These are phyloP conservation scores for Pseudocercospora eumusae DNA, from an alignment of 2,329 filamentous ascomycete species.

Conservation along the genomic window DNA sequence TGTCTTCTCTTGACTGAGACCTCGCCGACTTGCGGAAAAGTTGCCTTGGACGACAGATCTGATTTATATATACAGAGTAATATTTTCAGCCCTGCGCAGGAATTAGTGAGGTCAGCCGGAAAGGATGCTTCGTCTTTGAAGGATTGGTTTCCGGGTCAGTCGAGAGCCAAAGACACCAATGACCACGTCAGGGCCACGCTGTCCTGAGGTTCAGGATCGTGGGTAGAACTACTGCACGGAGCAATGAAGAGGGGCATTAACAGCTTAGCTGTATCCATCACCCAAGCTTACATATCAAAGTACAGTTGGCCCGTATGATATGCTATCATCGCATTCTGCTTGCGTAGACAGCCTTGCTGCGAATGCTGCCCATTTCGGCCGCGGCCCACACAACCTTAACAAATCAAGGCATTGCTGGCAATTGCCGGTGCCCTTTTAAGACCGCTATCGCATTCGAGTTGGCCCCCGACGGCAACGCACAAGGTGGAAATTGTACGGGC, in stretches of 20 bases:
- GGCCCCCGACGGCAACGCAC: too few relatives aligned
- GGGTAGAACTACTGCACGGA: not conserved
- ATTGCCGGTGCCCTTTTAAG: too few relatives aligned
- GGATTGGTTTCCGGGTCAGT: not conserved
- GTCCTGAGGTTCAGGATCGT: not conserved
- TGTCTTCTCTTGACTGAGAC: not conserved
- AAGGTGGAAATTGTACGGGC: too few relatives aligned
- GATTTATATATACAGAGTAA: not conserved
- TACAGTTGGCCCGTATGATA: not conserved
- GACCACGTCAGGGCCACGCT: not conserved
- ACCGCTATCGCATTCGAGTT: too few relatives aligned
- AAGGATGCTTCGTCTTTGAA: not conserved
- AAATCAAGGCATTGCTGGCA: not conserved
- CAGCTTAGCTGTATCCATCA: too few relatives aligned
- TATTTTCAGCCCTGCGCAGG: not conserved
- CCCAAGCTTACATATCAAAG: not conserved
- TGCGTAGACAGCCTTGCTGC: not conserved
- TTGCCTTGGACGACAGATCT: not conserved
- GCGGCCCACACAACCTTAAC: not conserved
- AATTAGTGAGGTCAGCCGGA: not conserved
- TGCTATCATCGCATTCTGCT: not conserved
- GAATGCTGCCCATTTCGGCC: not conserved
- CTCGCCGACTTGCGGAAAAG: not conserved
- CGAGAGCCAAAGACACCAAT: not conserved
- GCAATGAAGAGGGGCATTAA: not conserved